Percentiles rank a stretch among this genome's conserved stretches.
phyloP scores from a whole-genome alignment of 345 rosid species.

The Litchi chinensis region DNA sequence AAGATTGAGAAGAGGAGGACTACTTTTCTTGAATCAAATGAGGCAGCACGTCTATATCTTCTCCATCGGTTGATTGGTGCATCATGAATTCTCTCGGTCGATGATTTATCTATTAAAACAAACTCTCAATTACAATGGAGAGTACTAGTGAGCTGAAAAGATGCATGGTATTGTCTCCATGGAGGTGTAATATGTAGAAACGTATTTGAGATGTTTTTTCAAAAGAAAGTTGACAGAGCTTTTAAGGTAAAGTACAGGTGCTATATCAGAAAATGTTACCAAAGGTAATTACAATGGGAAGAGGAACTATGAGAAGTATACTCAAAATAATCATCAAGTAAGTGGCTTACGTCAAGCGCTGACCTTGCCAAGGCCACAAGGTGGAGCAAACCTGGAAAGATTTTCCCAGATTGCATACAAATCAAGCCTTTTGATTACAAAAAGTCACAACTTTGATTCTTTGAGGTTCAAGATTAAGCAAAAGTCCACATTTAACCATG shows the following conservation, averaged over 20 bases:
- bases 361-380: background rate
- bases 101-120: constrained; percentile 56
- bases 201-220: background rate
- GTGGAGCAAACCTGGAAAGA: background rate
- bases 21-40: constrained; percentile 82
- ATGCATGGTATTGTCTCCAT: too few relatives aligned
- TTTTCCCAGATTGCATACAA: background rate
- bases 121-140: background rate
- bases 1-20: constrained; percentile 84
- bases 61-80: constrained; percentile 80
- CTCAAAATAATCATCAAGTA: too few relatives aligned
- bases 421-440: background rate
- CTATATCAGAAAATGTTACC: too few relatives aligned
- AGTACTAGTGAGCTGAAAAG: background rate
- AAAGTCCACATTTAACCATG: background rate
- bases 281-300: background rate
- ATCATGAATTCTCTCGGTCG: constrained; percentile 60
- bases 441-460: background rate
- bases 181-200: background rate
- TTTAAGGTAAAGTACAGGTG: too few relatives aligned
- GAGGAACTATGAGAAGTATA: too few relatives aligned
- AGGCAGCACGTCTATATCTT: constrained; percentile 80
- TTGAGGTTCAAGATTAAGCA: background rate
- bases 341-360: too few relatives aligned
- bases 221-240: too few relatives aligned